Percentiles rank a stretch among this genome's conserved stretches.
Evolutionary conservation across 257 asterid species (phyloP).

Genomic region (Solanum tarijense): DNA sequence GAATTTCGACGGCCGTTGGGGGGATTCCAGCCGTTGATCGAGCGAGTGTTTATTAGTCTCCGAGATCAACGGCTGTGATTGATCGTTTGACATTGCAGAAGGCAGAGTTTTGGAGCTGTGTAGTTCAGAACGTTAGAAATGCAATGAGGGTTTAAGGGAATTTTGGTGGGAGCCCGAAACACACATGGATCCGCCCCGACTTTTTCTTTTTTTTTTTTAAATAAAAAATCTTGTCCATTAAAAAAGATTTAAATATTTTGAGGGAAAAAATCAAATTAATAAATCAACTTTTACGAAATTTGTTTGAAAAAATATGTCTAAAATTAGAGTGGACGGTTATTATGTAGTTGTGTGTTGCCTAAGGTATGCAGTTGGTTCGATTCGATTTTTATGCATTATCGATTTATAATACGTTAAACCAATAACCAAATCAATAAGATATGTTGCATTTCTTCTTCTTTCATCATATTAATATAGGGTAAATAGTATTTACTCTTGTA

Average conservation of each 20-base stretch:
- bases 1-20: slow-evolving; percentile 44
- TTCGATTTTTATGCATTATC: not conserved
- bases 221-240: not conserved
- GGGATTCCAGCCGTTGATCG: slow-evolving; percentile 25
- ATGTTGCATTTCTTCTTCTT: too few relatives aligned
- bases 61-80: slow-evolving; percentile 8
- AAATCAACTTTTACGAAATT: not conserved
- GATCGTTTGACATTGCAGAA: slow-evolving; percentile 28
- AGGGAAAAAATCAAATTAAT: not conserved
- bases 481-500: too few relatives aligned
- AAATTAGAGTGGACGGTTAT: not conserved
- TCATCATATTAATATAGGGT: too few relatives aligned
- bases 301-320: not conserved
- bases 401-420: too few relatives aligned
- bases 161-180: not conserved
- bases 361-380: accelerated
- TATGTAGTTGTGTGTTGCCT: not conserved
- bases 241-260: not conserved
- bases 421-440: too few relatives aligned
- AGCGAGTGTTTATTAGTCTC: slow-evolving; percentile 11
- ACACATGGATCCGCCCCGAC: not conserved
- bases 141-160: not conserved
- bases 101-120: not conserved
- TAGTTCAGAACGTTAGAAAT: not conserved
- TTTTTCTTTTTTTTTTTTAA: not conserved